These are phyloP conservation scores for Sanghuangporus baumii DNA, from an alignment of 1,284 basidiomycete genomes.

Conservation along the genomic window DNA sequence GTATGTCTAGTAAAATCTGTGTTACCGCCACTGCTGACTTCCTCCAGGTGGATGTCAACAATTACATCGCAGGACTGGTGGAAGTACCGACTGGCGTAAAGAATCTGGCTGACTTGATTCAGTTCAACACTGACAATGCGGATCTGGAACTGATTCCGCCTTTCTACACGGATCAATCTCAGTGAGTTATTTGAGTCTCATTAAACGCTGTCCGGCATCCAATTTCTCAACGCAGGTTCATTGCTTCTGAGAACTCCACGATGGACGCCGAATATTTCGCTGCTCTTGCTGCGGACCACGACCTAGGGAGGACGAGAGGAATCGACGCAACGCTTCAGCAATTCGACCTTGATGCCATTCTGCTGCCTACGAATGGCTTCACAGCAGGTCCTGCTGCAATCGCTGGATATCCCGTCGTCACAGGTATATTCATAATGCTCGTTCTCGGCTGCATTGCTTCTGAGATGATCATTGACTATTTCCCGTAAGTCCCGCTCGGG, in stretches of 20 bases:
- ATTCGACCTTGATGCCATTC: constrained; percentile 39
- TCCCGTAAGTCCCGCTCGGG: constrained; percentile 39
- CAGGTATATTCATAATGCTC: constrained; percentile 23
- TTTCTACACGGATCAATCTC: constrained; percentile 35
- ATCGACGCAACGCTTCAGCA: constrained; percentile 40
- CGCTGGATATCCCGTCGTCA: constrained; percentile 38
- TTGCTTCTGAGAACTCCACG: constrained; percentile 32
- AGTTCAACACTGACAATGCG: constrained; percentile 38
- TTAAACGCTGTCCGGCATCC: not conserved
- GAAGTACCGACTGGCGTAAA: constrained; percentile 33
- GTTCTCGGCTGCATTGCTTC: not conserved
- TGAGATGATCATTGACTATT: constrained; percentile 7
- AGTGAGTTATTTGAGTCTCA: constrained; percentile 24
- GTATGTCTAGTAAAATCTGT: constrained; percentile 21
- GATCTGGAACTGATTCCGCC: constrained; percentile 35
- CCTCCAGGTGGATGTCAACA: constrained; percentile 30
- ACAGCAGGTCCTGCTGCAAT: constrained; percentile 31
- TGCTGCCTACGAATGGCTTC: constrained; percentile 33
- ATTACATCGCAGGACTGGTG: constrained; percentile 30
- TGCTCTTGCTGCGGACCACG: constrained; percentile 32
- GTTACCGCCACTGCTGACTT: not conserved
- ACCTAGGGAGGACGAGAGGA: constrained; percentile 35
- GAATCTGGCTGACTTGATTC: constrained; percentile 36
- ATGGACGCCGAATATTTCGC: constrained; percentile 34
- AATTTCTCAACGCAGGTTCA: constrained; percentile 27